Evolutionary conservation across 441 rosid species (phyloP).

Genomic region (Sinapis alba): DNA sequence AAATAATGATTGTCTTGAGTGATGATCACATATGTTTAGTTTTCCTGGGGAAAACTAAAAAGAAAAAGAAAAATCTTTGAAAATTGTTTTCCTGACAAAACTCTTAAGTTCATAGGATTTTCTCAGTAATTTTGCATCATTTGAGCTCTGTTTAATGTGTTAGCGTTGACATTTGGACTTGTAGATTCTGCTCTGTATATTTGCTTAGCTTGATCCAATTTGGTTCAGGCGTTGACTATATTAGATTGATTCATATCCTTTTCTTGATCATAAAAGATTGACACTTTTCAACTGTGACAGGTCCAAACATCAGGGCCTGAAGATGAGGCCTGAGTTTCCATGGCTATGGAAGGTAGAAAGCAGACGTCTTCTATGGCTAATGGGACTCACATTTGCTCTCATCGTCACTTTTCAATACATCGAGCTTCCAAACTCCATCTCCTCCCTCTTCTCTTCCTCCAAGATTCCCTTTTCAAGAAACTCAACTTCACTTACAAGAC

Average conservation of each 20-base stretch:
- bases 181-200: conserved; percentile 16
- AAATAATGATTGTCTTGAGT: no score
- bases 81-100: background rate
- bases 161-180: conserved; percentile 13
- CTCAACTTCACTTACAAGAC: conserved; percentile 24
- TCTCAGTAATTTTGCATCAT: background rate
- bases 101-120: background rate
- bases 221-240: conserved; percentile 19
- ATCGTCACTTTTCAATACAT: conserved; percentile 51
- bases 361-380: conserved; percentile 49
- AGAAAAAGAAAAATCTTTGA: background rate
- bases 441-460: conserved; percentile 46
- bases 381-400: conserved; percentile 48
- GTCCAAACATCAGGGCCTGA: background rate
- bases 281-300: background rate
- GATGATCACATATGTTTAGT: no score
- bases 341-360: conserved; percentile 45
- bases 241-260: background rate
- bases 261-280: conserved; percentile 14
- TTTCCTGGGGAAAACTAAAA: no score
- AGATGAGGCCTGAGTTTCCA: conserved; percentile 51
- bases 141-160: background rate
- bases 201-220: conserved; percentile 10
- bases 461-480: conserved; percentile 40
- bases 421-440: conserved; percentile 48